Conservation (phyloP, 352 stramenopile species). For the Globisporangium alternatum region DNA sequence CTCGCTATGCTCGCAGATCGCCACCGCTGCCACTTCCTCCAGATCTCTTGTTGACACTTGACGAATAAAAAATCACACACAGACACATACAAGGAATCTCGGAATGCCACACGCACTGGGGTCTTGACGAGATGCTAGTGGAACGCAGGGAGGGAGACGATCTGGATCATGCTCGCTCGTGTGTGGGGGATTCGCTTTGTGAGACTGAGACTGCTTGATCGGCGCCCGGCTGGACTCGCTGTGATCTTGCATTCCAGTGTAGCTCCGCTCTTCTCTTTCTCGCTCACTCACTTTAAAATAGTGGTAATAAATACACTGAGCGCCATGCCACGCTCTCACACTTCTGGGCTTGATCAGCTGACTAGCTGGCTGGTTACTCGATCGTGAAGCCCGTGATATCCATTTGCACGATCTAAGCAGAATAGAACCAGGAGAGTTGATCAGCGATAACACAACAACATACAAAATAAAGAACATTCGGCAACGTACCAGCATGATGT, state of each 20-base stretch:
- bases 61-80: constrained; percentile 9
- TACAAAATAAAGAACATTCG: neutral
- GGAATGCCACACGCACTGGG: neutral
- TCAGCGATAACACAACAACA: neutral
- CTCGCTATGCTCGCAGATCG: constrained; percentile 25
- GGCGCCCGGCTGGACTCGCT: neutral
- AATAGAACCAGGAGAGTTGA: neutral
- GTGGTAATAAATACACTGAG: constrained; percentile 10
- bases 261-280: neutral
- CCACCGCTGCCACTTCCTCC: constrained; percentile 33
- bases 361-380: constrained; percentile 34
- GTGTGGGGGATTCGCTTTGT: too few species aligned
- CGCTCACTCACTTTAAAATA: constrained; percentile 4
- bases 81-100: constrained; percentile 4
- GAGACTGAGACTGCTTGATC: neutral
- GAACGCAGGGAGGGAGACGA: neutral
- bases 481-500: constrained; percentile 51
- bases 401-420: constrained; percentile 92
- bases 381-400: constrained; percentile 94
- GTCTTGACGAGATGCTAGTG: neutral
- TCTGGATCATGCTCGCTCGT: too few species aligned
- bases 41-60: constrained; percentile 17
- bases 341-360: too few species aligned
- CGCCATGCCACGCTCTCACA: too few species aligned
- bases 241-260: neutral